Evolutionary conservation across 805 yeast genomes (phyloP).

Genomic region (Candida coquimbonensis): DNA sequence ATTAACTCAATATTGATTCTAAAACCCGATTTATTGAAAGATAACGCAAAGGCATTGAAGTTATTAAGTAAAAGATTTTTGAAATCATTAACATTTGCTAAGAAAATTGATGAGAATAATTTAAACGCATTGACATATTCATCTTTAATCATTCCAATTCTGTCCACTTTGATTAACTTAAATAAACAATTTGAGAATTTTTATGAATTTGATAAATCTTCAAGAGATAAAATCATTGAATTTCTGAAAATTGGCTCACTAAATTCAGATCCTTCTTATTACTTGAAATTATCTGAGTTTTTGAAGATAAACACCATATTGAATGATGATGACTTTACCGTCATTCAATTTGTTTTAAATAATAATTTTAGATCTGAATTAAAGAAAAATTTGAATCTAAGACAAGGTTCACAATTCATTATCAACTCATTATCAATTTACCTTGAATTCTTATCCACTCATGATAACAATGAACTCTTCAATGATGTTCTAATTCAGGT

Average conservation of each 20-base stretch:
- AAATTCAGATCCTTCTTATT: conserved; percentile 46
- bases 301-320: conserved; percentile 11
- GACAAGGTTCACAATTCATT: conserved; percentile 25
- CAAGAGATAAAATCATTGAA: conserved; percentile 37
- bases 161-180: conserved; percentile 39
- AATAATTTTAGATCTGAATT: conserved; percentile 22
- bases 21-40: conserved; percentile 17
- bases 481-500: conserved; percentile 13
- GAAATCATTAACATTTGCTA: conserved; percentile 27
- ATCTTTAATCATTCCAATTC: conserved; percentile 37
- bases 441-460: conserved; percentile 5
- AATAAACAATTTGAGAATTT: conserved; percentile 41
- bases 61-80: conserved; percentile 25
- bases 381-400: conserved; percentile 24
- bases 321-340: conserved; percentile 12
- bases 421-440: conserved; percentile 26
- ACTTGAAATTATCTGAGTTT: conserved; percentile 22
- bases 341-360: conserved; percentile 25
- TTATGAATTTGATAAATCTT: conserved; percentile 47
- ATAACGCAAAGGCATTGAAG: conserved; percentile 22
- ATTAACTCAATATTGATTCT: conserved; percentile 25
- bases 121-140: conserved; percentile 38
- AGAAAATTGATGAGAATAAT: conserved; percentile 18
- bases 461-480: background rate
- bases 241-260: conserved; percentile 49